phyloP scores from a whole-genome alignment of 192 early-diverging fungal species.

The Coemansia sp. region DNA sequence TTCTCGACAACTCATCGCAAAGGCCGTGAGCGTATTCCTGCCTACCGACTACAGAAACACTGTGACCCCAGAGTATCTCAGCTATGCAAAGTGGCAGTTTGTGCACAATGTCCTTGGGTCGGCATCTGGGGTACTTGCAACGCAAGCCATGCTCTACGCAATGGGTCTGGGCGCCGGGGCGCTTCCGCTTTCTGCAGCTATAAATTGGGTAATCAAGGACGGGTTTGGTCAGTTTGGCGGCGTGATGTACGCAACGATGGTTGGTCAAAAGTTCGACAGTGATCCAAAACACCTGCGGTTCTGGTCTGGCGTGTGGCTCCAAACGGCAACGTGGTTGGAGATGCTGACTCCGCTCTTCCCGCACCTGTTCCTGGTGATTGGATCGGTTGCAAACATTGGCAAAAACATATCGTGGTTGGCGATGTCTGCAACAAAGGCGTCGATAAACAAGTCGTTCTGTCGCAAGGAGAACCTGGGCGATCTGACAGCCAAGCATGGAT shows the following conservation, averaged over 20 bases:
- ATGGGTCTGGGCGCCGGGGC: constrained; percentile 77
- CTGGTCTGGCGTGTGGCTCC: constrained; percentile 68
- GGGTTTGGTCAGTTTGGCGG: constrained; percentile 84
- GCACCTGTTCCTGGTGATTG: constrained; percentile 69
- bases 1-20: neutral
- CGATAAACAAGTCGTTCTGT: constrained; percentile 79
- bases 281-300: constrained; percentile 83
- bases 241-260: constrained; percentile 75
- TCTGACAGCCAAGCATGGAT: constrained; percentile 80
- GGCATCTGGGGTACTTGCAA: constrained; percentile 77
- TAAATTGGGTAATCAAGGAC: constrained; percentile 93
- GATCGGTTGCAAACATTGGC: constrained; percentile 78
- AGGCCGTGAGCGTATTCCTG: constrained; percentile 57
- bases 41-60: constrained; percentile 74
- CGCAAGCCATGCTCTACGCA: constrained; percentile 81
- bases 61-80: constrained; percentile 71
- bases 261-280: constrained; percentile 77
- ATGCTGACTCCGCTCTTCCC: constrained; percentile 81
- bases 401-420: constrained; percentile 89
- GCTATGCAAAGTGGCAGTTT: constrained; percentile 79
- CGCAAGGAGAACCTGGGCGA: constrained; percentile 79
- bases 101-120: constrained; percentile 75
- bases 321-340: constrained; percentile 72
- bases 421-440: constrained; percentile 72
- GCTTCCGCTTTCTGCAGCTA: constrained; percentile 76